A percentile compares a stretch with the other conserved stretches of the same genome.
phyloP scores from a whole-genome alignment of 257 asterid genomes.

The Solanum chaucha region DNA sequence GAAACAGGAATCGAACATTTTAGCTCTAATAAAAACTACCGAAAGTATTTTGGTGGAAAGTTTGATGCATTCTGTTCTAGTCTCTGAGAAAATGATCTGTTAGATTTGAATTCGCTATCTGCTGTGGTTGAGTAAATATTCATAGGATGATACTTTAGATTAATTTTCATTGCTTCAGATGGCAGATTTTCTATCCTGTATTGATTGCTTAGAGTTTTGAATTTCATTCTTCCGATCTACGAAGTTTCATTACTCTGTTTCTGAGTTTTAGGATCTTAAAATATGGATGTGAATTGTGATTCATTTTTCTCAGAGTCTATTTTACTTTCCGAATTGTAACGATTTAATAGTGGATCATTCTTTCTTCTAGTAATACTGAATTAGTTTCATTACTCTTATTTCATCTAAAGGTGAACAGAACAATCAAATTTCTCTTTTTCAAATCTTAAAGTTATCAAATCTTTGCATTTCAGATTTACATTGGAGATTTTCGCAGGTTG shows the following conservation, averaged over 20 bases:
- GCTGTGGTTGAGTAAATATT: neutral
- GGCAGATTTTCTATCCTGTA: neutral
- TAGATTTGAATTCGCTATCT: neutral
- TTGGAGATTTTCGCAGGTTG: constrained; percentile 32
- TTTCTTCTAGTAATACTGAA: neutral
- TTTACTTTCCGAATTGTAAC: neutral
- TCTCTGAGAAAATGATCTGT: neutral
- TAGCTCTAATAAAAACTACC: neutral
- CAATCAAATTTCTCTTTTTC: neutral
- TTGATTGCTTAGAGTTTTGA: neutral
- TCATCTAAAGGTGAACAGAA: neutral
- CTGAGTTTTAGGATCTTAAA: neutral
- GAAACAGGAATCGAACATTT: neutral
- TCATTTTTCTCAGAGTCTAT: neutral
- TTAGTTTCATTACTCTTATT: neutral
- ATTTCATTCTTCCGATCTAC: neutral
- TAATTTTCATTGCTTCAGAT: neutral
- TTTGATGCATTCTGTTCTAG: neutral
- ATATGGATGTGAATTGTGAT: neutral
- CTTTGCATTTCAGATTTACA: neutral
- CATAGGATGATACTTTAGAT: neutral
- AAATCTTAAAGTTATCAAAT: neutral
- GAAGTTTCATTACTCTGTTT: neutral
- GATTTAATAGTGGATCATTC: neutral
- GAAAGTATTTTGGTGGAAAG: neutral